Conservation (phyloP, 176 grass and related monocot species). For the Ampelocalamus luodianensis region DNA sequence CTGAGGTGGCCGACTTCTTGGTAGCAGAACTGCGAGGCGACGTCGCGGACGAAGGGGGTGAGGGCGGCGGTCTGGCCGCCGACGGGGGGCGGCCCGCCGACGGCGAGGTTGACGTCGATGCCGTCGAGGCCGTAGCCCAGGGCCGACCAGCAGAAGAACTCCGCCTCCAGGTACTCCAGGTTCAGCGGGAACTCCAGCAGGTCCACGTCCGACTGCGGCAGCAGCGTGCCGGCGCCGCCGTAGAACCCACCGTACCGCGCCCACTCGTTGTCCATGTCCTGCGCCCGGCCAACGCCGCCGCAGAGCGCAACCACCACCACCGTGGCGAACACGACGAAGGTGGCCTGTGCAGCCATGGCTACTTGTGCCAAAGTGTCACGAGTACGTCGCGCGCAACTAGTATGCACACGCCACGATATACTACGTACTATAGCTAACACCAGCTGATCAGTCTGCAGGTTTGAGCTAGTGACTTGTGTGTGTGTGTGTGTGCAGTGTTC, state of each 20-base stretch:
- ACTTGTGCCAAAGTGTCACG: not conserved
- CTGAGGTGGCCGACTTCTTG: constrained; percentile 95
- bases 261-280: constrained; percentile 59
- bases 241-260: constrained; percentile 44
- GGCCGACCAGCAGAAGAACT: constrained; percentile 86
- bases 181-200: constrained; percentile 86
- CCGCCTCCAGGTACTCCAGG: constrained; percentile 80
- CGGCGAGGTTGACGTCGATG: constrained; percentile 61
- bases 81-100: constrained; percentile 65
- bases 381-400: not conserved
- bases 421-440: too few relatives aligned
- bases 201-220: constrained; percentile 72
- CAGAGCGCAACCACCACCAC: not conserved
- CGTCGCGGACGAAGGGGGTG: constrained; percentile 53
- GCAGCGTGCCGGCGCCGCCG: constrained; percentile 16
- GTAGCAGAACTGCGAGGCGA: constrained; percentile 81
- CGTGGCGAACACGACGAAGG: not conserved
- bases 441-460: not conserved
- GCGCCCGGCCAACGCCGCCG: constrained; percentile 32
- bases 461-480: not conserved
- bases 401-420: not conserved
- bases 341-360: constrained; percentile 21
- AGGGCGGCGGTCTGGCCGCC: constrained; percentile 65
- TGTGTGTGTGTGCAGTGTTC: not conserved
- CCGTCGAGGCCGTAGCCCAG: constrained; percentile 69